phyloP scores from a whole-genome alignment of 2,329 filamentous ascomycete species.

The Fusarium incarnatum region DNA sequence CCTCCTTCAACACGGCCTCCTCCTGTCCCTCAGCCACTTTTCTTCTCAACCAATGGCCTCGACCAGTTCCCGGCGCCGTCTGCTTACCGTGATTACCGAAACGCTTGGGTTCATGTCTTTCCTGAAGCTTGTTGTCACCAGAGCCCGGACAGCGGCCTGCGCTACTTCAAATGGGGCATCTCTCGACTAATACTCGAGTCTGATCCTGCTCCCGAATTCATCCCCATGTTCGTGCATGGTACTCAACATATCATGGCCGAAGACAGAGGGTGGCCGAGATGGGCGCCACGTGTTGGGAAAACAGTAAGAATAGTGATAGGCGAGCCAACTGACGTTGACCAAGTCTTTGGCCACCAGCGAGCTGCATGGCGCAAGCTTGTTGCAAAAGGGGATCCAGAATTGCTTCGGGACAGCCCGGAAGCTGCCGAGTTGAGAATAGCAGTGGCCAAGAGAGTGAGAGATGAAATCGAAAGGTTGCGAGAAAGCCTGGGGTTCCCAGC shows the following conservation, averaged over 20 bases:
- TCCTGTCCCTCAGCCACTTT: constrained; percentile 46
- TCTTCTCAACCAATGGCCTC: constrained; percentile 73
- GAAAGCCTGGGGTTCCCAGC: constrained; percentile 73
- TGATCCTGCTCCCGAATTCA: constrained; percentile 85
- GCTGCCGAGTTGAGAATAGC: constrained; percentile 78
- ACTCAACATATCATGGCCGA: constrained; percentile 91
- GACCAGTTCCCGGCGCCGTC: constrained; percentile 79
- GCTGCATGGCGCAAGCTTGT: constrained; percentile 78
- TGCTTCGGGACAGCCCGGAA: constrained; percentile 62
- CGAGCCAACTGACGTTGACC: constrained; percentile 78
- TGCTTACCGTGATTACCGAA: constrained; percentile 74
- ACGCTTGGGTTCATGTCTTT: constrained; percentile 94
- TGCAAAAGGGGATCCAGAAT: constrained; percentile 60
- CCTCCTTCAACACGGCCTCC: constrained; percentile 22
- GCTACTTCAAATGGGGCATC: constrained; percentile 99
- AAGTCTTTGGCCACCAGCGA: constrained; percentile 81
- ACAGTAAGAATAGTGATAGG: constrained; percentile 82
- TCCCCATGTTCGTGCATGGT: constrained; percentile 95
- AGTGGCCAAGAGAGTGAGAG: constrained; percentile 80
- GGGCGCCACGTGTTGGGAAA: constrained; percentile 79
- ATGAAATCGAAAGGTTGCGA: constrained; percentile 84
- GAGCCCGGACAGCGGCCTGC: constrained; percentile 79
- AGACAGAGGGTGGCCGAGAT: constrained; percentile 80
- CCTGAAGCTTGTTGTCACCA: constrained; percentile 96
- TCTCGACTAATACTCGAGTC: constrained; percentile 91